Evolutionary conservation across 441 rosid genomes (phyloP).

Genomic region (Pelargonium citronellum): DNA sequence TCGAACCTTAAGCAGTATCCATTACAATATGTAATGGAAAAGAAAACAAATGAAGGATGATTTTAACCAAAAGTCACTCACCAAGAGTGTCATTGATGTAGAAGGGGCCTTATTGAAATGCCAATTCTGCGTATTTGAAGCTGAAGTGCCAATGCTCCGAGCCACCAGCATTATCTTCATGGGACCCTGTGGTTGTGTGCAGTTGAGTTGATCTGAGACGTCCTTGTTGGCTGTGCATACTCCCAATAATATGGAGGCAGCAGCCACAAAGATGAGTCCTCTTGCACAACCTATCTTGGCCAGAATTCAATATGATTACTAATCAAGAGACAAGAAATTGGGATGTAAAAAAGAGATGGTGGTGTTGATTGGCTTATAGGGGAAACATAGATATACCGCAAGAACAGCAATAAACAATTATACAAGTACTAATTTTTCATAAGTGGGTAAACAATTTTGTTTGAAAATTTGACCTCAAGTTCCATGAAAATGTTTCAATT

Average conservation of each 20-base stretch:
- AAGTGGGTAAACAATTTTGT: too few species aligned
- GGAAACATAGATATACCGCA: too few species aligned
- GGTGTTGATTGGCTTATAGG: too few species aligned
- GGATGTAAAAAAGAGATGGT: too few species aligned
- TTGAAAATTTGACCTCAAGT: too few species aligned
- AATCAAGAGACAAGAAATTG: too few species aligned
- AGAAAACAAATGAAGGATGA: background rate
- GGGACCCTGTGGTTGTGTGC: background rate
- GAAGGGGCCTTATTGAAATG: background rate
- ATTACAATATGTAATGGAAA: background rate
- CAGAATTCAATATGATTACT: too few species aligned
- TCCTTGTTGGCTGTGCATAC: background rate
- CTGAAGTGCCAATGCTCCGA: background rate
- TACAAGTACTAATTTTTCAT: too few species aligned
- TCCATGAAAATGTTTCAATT: too few species aligned
- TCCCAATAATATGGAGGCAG: background rate
- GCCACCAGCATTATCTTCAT: background rate
- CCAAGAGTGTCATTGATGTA: background rate
- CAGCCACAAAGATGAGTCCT: background rate
- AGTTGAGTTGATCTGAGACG: background rate
- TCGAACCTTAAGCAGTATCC: background rate
- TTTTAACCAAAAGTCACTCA: background rate
- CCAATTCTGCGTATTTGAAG: background rate
- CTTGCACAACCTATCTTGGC: too few species aligned
- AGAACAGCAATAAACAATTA: too few species aligned